These are phyloP conservation scores for Cladorrhinum samala DNA, from an alignment of 495 filamentous ascomycete genomes.

Conservation along the genomic window DNA sequence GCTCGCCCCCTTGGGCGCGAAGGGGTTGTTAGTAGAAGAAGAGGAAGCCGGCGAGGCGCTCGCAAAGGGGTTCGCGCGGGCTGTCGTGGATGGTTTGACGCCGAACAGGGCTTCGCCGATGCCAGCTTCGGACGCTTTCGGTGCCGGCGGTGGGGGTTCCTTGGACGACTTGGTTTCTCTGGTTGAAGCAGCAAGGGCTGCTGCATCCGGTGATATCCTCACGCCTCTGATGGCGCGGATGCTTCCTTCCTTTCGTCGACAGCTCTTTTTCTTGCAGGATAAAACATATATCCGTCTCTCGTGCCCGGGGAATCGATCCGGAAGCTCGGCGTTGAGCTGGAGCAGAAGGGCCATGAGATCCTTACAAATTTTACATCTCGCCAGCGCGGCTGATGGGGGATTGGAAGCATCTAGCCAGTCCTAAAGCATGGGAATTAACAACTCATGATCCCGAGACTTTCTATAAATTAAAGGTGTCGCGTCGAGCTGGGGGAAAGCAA, in stretches of 20 bases:
- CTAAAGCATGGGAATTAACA: too few species aligned
- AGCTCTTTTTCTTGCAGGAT: slow-evolving; percentile 69
- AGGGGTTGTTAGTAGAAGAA: slow-evolving; percentile 30
- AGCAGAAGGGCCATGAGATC: slow-evolving; percentile 76
- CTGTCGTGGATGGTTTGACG: slow-evolving; percentile 30
- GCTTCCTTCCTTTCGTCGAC: slow-evolving; percentile 75
- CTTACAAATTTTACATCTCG: slow-evolving; percentile 86
- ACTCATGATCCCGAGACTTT: too few species aligned
- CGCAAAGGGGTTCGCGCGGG: slow-evolving; percentile 43
- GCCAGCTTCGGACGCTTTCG: slow-evolving; percentile 17
- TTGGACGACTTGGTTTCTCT: slow-evolving; percentile 20
- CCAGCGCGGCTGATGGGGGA: slow-evolving; percentile 70
- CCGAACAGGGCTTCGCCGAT: slow-evolving; percentile 55
- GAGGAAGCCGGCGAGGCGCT: slow-evolving; percentile 34
- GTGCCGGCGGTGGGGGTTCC: slow-evolving; percentile 6
- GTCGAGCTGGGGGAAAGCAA: not conserved
- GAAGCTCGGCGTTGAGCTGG: slow-evolving; percentile 87
- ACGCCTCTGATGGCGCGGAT: slow-evolving; percentile 65
- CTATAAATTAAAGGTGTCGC: too few species aligned
- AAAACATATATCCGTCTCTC: slow-evolving; percentile 84
- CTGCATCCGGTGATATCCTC: slow-evolving; percentile 36
- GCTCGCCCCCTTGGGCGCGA: slow-evolving; percentile 25
- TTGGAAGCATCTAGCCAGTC: slow-evolving; percentile 68
- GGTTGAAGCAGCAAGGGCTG: not conserved
- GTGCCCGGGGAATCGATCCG: slow-evolving; percentile 75